Evolutionary conservation across 768 basidiomycete species (phyloP).

Genomic region (Candolleomyces aberdarensis): DNA sequence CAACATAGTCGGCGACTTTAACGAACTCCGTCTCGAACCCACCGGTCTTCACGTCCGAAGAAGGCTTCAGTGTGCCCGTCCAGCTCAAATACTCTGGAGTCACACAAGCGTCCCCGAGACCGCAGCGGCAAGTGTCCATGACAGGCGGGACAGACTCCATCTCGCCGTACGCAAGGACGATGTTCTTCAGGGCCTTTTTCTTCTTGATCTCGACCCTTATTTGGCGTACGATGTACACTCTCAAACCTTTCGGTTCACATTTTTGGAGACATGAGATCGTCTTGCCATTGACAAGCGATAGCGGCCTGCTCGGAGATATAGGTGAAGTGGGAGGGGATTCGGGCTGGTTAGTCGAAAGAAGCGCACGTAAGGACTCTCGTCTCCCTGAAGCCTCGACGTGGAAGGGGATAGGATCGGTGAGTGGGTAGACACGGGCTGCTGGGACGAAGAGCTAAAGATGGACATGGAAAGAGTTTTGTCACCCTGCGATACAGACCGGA

Average conservation of each 20-base stretch:
- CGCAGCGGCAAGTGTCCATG: slow-evolving; percentile 17
- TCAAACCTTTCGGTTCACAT: slow-evolving; percentile 15
- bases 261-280: not conserved
- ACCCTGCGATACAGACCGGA: not conserved
- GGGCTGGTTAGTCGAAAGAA: slow-evolving; percentile 29
- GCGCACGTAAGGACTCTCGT: slow-evolving; percentile 41
- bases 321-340: slow-evolving; percentile 17
- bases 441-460: slow-evolving; percentile 56
- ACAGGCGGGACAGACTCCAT: slow-evolving; percentile 42
- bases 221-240: slow-evolving; percentile 55
- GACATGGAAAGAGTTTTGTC: slow-evolving; percentile 2
- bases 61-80: slow-evolving; percentile 61
- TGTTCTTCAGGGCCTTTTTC: slow-evolving; percentile 35
- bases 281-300: slow-evolving; percentile 12
- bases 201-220: slow-evolving; percentile 32
- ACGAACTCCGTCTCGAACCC: slow-evolving; percentile 44
- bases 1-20: slow-evolving; percentile 53
- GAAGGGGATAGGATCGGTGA: slow-evolving; percentile 58
- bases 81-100: slow-evolving; percentile 33
- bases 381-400: slow-evolving; percentile 58
- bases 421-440: slow-evolving; percentile 47
- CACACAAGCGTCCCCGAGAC: slow-evolving; percentile 13
- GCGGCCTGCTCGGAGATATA: slow-evolving; percentile 8
- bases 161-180: slow-evolving; percentile 45
- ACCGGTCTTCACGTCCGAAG: slow-evolving; percentile 35